phyloP scores from a whole-genome alignment of 768 basidiomycete genomes.

The Leccinum barrowsii region DNA sequence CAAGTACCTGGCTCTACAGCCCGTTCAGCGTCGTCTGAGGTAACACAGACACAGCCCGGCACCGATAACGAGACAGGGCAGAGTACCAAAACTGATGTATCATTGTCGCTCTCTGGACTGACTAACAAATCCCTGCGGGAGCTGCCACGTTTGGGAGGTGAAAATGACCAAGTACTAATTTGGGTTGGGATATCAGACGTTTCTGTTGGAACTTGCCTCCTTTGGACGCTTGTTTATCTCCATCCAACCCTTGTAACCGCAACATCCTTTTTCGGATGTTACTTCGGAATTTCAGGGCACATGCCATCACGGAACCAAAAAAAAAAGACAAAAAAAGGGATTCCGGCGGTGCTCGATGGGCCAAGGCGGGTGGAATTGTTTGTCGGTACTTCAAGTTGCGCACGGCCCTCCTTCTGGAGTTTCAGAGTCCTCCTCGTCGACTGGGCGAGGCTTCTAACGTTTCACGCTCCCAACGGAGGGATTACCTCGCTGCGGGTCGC shows the following conservation, averaged over 20 bases:
- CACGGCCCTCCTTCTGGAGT: not conserved
- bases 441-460: not conserved
- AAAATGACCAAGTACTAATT: constrained; percentile 22
- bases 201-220: constrained; percentile 30
- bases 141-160: constrained; percentile 19
- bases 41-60: constrained; percentile 15
- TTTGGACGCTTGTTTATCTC: constrained; percentile 18
- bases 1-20: not conserved
- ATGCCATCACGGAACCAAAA: constrained; percentile 2
- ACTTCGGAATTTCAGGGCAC: constrained; percentile 1
- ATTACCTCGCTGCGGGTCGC: not conserved
- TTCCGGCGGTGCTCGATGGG: constrained; percentile 2
- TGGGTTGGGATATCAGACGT: constrained; percentile 22
- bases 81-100: constrained; percentile 9
- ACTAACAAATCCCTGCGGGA: not conserved
- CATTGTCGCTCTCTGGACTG: constrained; percentile 3
- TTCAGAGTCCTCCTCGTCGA: not conserved
- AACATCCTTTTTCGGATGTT: constrained; percentile 4
- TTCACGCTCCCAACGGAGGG: not conserved
- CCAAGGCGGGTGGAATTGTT: constrained; percentile 8
- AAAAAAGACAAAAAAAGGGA: not conserved
- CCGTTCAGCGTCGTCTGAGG: constrained; percentile 5
- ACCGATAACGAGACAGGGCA: constrained; percentile 11
- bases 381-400: not conserved
- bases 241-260: constrained; percentile 5